A percentile compares a stretch with the other conserved stretches of the same genome.
These are phyloP conservation scores for Claviceps paspali DNA, from an alignment of 2,329 filamentous ascomycete genomes.

Conservation along the genomic window DNA sequence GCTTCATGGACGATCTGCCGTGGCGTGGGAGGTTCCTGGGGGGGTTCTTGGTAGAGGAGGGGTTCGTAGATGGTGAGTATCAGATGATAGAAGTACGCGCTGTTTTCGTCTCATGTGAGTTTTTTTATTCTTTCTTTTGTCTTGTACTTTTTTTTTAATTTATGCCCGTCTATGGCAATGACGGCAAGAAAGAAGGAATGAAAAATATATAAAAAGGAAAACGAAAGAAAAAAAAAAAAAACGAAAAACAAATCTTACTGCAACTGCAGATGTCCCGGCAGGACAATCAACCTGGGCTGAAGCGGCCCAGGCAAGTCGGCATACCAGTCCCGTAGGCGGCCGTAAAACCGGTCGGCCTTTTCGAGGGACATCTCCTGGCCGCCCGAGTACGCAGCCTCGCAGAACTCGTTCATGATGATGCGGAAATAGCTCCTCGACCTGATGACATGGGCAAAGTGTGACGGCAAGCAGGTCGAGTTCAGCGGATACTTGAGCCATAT, in stretches of 20 bases:
- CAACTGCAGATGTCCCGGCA: constrained; percentile 20
- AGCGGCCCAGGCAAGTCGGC: constrained; percentile 12
- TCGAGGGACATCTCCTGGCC: constrained; percentile 8
- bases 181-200: no score
- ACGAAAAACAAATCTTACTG: constrained; percentile 18
- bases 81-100: constrained; percentile 13
- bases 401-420: constrained; percentile 20
- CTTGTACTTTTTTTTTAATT: no score
- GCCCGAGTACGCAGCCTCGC: constrained; percentile 7
- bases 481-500: constrained; percentile 21
- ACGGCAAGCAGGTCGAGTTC: constrained; percentile 9
- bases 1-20: constrained; percentile 11
- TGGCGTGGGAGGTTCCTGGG: neutral
- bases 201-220: no score
- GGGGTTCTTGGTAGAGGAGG: constrained; percentile 5
- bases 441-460: constrained; percentile 15
- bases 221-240: neutral
- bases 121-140: neutral
- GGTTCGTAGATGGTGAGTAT: constrained; percentile 15
- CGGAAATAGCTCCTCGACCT: constrained; percentile 14
- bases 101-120: constrained; percentile 5
- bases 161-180: no score
- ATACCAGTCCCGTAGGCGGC: constrained; percentile 15
- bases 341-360: constrained; percentile 10
- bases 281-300: constrained; percentile 14